Base-by-base conservation (phyloP, 768 basidiomycete species). In the Galerina sulciceps region DNA sequence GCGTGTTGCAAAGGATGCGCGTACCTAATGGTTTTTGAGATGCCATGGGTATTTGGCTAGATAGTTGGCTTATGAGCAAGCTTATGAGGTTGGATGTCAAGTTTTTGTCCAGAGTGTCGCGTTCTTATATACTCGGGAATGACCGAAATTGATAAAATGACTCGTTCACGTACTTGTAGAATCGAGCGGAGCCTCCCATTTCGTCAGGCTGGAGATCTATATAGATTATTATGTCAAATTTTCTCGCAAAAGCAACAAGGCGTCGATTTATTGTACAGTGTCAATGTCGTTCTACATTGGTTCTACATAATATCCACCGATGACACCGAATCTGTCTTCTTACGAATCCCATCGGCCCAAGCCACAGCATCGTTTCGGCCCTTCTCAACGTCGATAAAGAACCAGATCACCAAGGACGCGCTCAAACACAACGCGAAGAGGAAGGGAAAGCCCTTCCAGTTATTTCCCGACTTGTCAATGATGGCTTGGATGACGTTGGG, bases 371-470 rank as follows among this genome's bases (percentile, higher is more conserved):
- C 85, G 37, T 75, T 71, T 52, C 88, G 74, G 14, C 89, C 89
- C 69, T 85, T 86, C 55, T 75, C 67, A 1, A 90, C 76, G 67
- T 90, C 86, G 2, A 89, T 83, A 49, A 77, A 81, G 67, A 93
- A 87, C 89, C 90, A 94, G 53, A 94, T 93, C 15, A 88, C 81
- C 46, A 91, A 18, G 26, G 87, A 88, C 1, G 92, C 91, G 18
- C 73, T 67, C 10, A 75, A 68, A 63, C 90, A 92, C 8, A 93
- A 73, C 26, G 85, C 87, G 65, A 94, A 93, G 20, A 94, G 74
- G 76, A 94, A 93, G 2, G 90, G 89, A 70, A 94, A 94, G 0
- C 92, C 92, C 67, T 83, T 80, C 92, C 92, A 93, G 67, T 90
- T 92, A 69, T 85, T 80, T 0, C 87, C 87, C 2, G 85, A 79